Percentiles rank a stretch among this genome's conserved stretches.
Conservation (phyloP, 805 yeast genomes). For the Zygoascus biomembranicola region DNA sequence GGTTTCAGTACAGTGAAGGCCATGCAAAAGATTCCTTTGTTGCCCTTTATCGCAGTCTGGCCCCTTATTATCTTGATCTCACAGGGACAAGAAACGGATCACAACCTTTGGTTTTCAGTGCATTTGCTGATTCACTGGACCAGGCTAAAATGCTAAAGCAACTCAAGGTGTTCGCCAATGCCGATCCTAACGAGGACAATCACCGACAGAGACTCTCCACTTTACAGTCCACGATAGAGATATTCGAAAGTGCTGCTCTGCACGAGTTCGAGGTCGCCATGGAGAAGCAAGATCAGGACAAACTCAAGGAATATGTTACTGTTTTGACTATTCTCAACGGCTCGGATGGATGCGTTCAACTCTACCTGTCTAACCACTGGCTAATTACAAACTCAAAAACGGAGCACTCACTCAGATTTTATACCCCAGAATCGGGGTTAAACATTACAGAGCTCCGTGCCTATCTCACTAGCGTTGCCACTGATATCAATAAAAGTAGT, state of each 20-base stretch:
- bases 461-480: conserved; percentile 26
- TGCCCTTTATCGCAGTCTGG: conserved; percentile 31
- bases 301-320: conserved; percentile 27
- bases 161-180: conserved; percentile 33
- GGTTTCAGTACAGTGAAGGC: conserved; percentile 9
- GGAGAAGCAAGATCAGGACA: conserved; percentile 37
- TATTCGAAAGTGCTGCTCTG: conserved; percentile 64
- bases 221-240: conserved; percentile 49
- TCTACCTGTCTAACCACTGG: conserved; percentile 21
- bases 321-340: conserved; percentile 29
- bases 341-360: conserved; percentile 26
- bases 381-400: conserved; percentile 9
- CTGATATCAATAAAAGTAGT: conserved; percentile 33
- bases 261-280: conserved; percentile 57
- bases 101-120: conserved; percentile 39
- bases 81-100: conserved; percentile 31
- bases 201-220: conserved; percentile 31
- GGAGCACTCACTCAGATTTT: conserved; percentile 1
- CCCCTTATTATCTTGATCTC: conserved; percentile 41
- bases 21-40: conserved; percentile 13
- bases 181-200: conserved; percentile 26
- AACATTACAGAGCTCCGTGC: conserved; percentile 13
- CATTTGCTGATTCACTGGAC: conserved; percentile 41
- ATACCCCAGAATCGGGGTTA: conserved; percentile 10
- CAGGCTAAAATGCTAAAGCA: conserved; percentile 41